Conservation (phyloP, 495 filamentous ascomycete genomes). For the Friedmanniomyces endolithicus region DNA sequence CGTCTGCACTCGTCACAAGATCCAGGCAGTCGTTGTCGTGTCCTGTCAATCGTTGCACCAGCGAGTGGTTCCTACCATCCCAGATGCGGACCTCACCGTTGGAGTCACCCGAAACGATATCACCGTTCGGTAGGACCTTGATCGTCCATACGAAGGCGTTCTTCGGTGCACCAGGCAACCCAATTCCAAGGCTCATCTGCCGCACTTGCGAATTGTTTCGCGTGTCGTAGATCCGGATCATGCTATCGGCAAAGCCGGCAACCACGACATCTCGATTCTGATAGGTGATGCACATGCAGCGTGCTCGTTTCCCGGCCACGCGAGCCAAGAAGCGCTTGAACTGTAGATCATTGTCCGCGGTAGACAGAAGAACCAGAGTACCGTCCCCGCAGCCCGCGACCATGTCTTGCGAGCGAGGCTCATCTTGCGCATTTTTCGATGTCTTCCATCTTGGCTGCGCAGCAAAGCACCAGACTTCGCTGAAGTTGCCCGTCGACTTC, state of each 20-base stretch:
- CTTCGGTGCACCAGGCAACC: slow-evolving; percentile 60
- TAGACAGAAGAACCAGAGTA: slow-evolving; percentile 71
- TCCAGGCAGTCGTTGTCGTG: slow-evolving; percentile 87
- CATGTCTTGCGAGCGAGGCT: slow-evolving; percentile 52
- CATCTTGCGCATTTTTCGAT: slow-evolving; percentile 30
- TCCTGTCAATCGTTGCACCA: slow-evolving; percentile 68
- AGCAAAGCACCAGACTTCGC: slow-evolving; percentile 91
- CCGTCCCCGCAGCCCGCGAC: slow-evolving; percentile 89
- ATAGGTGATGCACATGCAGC: slow-evolving; percentile 81
- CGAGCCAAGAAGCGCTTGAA: slow-evolving; percentile 58
- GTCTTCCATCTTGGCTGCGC: slow-evolving; percentile 58
- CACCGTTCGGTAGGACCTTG: slow-evolving; percentile 71
- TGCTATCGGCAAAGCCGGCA: slow-evolving; percentile 85
- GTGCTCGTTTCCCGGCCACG: slow-evolving; percentile 64
- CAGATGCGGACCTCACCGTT: slow-evolving; percentile 85
- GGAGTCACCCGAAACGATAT: slow-evolving; percentile 89
- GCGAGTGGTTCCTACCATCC: slow-evolving; percentile 81
- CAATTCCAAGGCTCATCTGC: slow-evolving; percentile 73
- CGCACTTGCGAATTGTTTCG: slow-evolving; percentile 59
- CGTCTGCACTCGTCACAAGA: slow-evolving; percentile 65
- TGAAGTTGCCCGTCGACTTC: slow-evolving; percentile 82
- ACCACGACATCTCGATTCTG: slow-evolving; percentile 71
- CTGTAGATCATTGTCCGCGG: slow-evolving; percentile 62
- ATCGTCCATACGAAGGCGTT: slow-evolving; percentile 88
- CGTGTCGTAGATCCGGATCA: slow-evolving; percentile 79